These are phyloP conservation scores for Trametes gibbosa DNA, from an alignment of 768 basidiomycete genomes.

Conservation along the genomic window DNA sequence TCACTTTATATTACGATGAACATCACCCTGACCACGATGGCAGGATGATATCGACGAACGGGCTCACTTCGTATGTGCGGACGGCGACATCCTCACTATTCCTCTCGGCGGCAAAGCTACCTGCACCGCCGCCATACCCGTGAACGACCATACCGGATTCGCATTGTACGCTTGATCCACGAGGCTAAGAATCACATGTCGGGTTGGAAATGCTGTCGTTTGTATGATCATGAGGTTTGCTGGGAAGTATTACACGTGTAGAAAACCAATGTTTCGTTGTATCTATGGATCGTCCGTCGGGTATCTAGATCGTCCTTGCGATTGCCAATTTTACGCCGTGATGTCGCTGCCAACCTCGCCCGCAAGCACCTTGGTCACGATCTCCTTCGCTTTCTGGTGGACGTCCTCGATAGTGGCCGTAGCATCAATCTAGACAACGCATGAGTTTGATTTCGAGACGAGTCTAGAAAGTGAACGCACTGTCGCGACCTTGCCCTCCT, in stretches of 20 bases:
- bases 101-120: slow-evolving; percentile 55
- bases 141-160: slow-evolving; percentile 37
- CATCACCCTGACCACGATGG: background rate
- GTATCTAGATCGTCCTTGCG: slow-evolving; percentile 11
- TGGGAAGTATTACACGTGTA: background rate
- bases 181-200: background rate
- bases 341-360: slow-evolving; percentile 26
- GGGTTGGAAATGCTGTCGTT: slow-evolving; percentile 25
- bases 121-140: slow-evolving; percentile 42
- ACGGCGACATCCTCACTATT: slow-evolving; percentile 71
- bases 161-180: slow-evolving; percentile 38
- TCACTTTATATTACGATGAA: slow-evolving; percentile 3
- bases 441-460: background rate
- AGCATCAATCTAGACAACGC: slow-evolving; percentile 57
- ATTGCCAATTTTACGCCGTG: slow-evolving; percentile 18
- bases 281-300: slow-evolving; percentile 11
- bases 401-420: slow-evolving; percentile 69
- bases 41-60: slow-evolving; percentile 58
- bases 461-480: slow-evolving; percentile 39
- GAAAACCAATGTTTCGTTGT: slow-evolving; percentile 2
- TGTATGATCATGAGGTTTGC: background rate
- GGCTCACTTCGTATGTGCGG: slow-evolving; percentile 76
- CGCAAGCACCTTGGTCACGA: slow-evolving; percentile 49
- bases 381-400: slow-evolving; percentile 53
- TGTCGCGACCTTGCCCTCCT: slow-evolving; percentile 70